phyloP scores from a whole-genome alignment of 2,329 filamentous ascomycete species.

The Alternaria alternata region DNA sequence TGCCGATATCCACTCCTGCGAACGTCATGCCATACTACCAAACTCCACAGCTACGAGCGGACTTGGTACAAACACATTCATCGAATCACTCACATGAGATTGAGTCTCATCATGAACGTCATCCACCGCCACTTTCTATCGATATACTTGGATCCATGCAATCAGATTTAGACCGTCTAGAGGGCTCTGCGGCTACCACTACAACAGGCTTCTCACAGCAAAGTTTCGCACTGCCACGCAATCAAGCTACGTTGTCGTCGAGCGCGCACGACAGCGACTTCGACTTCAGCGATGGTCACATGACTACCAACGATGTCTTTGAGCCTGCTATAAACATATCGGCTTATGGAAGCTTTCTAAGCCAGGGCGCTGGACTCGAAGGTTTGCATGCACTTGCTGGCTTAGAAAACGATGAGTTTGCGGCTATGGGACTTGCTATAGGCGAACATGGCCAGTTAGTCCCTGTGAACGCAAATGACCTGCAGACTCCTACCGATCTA shows the following conservation, averaged over 20 bases:
- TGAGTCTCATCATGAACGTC: conserved; percentile 21
- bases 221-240: conserved; percentile 32
- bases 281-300: conserved; percentile 52
- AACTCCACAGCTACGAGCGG: conserved; percentile 19
- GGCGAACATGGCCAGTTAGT: conserved; percentile 24
- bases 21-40: conserved; percentile 25
- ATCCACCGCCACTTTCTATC: conserved; percentile 37
- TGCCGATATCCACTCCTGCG: conserved; percentile 2
- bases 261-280: conserved; percentile 46
- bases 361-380: not conserved
- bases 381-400: conserved; percentile 21
- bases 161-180: conserved; percentile 33
- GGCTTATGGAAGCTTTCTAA: conserved; percentile 27
- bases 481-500: conserved; percentile 11
- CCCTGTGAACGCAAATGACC: conserved; percentile 10
- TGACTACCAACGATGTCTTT: conserved; percentile 49
- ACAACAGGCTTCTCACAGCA: conserved; percentile 39
- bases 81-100: conserved; percentile 24
- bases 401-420: conserved; percentile 28
- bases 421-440: conserved; percentile 21
- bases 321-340: conserved; percentile 43
- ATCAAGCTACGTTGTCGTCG: conserved; percentile 27
- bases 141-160: conserved; percentile 33
- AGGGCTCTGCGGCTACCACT: conserved; percentile 28
- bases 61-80: conserved; percentile 18